Evolutionary conservation across 1,284 basidiomycete species (phyloP).

Genomic region (Ganoderma leucocontextum): DNA sequence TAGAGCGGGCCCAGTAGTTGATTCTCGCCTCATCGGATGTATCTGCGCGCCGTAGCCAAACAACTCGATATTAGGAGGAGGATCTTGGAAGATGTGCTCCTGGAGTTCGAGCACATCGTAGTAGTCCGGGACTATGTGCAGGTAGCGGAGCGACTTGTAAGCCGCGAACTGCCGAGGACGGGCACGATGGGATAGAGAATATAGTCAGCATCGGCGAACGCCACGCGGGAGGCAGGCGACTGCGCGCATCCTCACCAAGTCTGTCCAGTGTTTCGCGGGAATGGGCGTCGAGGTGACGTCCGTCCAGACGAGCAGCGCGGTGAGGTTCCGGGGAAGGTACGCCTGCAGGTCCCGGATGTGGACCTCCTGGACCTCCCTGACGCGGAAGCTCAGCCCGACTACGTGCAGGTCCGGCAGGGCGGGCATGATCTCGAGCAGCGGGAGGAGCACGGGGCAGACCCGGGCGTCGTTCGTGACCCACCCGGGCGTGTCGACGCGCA

Average conservation of each 20-base stretch:
- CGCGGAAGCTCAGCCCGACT: not conserved
- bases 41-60: slow-evolving; percentile 4
- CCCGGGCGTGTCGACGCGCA: not conserved
- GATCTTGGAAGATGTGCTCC: not conserved
- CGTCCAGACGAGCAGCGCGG: not conserved
- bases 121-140: not conserved
- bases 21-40: not conserved
- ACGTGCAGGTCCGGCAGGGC: not conserved
- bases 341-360: not conserved
- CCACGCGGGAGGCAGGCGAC: not conserved
- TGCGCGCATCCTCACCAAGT: not conserved
- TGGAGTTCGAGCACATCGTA: not conserved
- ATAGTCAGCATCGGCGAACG: no score
- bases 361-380: not conserved
- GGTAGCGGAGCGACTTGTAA: not conserved
- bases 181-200: not conserved
- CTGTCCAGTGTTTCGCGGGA: not conserved
- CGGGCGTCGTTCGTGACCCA: not conserved
- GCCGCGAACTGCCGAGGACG: not conserved
- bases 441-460: not conserved
- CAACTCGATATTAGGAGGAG: not conserved
- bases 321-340: not conserved
- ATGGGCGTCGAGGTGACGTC: not conserved
- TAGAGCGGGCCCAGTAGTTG: not conserved
- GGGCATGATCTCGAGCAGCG: slow-evolving; percentile 3